Evolutionary conservation across 2,329 filamentous ascomycete genomes (phyloP), one percentile per base, ranked within the genome.

Genomic region (Arachnopeziza araneosa): DNA sequence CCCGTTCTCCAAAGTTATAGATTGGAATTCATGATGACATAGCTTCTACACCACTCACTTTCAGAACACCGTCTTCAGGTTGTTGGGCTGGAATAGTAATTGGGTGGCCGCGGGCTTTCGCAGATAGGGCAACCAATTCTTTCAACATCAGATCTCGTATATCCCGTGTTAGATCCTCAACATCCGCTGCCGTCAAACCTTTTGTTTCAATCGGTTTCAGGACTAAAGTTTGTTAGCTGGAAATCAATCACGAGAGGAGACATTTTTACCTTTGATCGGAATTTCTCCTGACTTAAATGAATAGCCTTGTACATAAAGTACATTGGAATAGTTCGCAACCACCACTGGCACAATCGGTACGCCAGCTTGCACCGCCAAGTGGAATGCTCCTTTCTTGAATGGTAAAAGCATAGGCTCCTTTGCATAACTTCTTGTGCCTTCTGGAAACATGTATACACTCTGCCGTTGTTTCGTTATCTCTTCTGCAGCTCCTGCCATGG

Each of bases 321-420:
- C 72, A 71, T 91, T 83, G 68, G 87, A 87, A 74, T 93, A 93
- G 76, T 92, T 93, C 72, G 89, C 89, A 30, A 85, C 83, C 53
- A 92, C 88, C 44, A 96, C 83, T 0, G 95, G 95, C 2, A 99
- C 88, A 69, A 99, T 90, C 24, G 93, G 93, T 6, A 97, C 95
- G 66, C 91, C 89, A 1, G 93, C 93, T 79, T 98, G 90, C 22
- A 99, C 85, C 52, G 95, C 95, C 36, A 99, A 82, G 75, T 99
- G 93, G 76, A 99, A 99, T 53, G 93, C 95, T 61, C 95, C 95
- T 80, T 99, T 99, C 79, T 99, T 99, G 82, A 98, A 99, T n/a
- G 92, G 90, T 58, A 98, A 79, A 69, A 99, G 77, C 61, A 82
- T 84, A 1, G 95, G 90, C 58, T 93, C 87, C 68, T 88, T 85